These are phyloP conservation scores for Cantharellus cinnabarinus DNA, from an alignment of 768 basidiomycete genomes.

Conservation along the genomic window DNA sequence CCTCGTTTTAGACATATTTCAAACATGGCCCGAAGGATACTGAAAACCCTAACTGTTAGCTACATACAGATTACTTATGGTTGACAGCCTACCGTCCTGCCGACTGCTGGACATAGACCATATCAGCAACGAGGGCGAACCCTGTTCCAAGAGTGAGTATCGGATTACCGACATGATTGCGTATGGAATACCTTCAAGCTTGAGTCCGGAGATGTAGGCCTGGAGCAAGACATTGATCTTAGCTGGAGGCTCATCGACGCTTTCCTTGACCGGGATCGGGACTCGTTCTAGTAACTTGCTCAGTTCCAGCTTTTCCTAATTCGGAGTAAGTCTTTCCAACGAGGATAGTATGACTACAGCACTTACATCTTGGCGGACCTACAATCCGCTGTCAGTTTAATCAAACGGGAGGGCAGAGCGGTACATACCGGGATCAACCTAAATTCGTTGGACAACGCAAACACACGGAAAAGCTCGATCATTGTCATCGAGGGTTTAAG, in stretches of 20 bases:
- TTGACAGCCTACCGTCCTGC: slow-evolving; percentile 53
- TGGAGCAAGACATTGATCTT: slow-evolving; percentile 96
- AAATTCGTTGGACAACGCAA: slow-evolving; percentile 90
- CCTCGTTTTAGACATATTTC: slow-evolving; percentile 95
- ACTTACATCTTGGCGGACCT: slow-evolving; percentile 47
- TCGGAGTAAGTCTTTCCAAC: background rate
- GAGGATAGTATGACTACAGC: background rate
- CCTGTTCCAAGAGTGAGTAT: slow-evolving; percentile 21
- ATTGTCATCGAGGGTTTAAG: slow-evolving; percentile 68
- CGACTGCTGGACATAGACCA: slow-evolving; percentile 95
- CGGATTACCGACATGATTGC: background rate
- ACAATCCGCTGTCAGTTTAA: background rate
- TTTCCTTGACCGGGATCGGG: slow-evolving; percentile 92
- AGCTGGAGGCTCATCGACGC: slow-evolving; percentile 86
- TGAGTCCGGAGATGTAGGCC: slow-evolving; percentile 83
- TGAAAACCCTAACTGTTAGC: slow-evolving; percentile 10
- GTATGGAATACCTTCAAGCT: slow-evolving; percentile 46
- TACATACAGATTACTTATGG: background rate
- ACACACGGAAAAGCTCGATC: slow-evolving; percentile 86
- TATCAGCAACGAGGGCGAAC: slow-evolving; percentile 71
- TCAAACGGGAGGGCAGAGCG: background rate
- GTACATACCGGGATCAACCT: slow-evolving; percentile 53
- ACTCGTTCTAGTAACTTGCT: slow-evolving; percentile 81
- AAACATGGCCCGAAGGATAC: slow-evolving; percentile 87
- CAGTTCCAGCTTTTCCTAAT: slow-evolving; percentile 69